Evolutionary conservation across 2,329 filamentous ascomycete species (phyloP).

Genomic region (Diplodia intermedia): DNA sequence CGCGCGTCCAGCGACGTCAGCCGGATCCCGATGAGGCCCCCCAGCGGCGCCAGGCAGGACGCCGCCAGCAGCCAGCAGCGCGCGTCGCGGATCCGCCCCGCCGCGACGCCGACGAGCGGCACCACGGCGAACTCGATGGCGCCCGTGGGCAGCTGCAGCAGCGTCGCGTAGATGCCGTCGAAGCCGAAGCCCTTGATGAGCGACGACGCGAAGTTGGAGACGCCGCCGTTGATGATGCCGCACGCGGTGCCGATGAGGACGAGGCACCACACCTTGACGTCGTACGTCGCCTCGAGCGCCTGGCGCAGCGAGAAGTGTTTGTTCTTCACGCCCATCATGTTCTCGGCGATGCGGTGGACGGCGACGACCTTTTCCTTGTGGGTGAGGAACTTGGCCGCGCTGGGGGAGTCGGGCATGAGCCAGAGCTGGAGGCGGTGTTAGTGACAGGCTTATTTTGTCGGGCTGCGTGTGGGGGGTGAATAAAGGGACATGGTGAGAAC

Average conservation of each 20-base stretch:
- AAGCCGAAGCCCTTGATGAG: conserved; percentile 56
- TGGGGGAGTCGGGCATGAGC: conserved; percentile 49
- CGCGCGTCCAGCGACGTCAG: conserved; percentile 56
- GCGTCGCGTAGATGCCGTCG: conserved; percentile 50
- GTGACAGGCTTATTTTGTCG: no score
- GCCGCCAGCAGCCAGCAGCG: conserved; percentile 46
- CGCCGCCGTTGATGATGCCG: conserved; percentile 59
- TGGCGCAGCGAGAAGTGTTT: conserved; percentile 47
- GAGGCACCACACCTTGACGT: conserved; percentile 51
- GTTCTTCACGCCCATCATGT: conserved; percentile 54
- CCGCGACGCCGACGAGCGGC: conserved; percentile 45
- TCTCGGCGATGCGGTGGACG: conserved; percentile 49
- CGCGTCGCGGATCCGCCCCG: conserved; percentile 42
- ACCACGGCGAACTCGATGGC: conserved; percentile 54
- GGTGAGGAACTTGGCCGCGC: conserved; percentile 46
- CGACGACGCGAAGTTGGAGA: conserved; percentile 58
- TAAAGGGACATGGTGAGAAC: not conserved
- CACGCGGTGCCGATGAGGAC: conserved; percentile 52
- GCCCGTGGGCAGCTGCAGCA: conserved; percentile 54
- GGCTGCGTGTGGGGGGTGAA: not conserved
- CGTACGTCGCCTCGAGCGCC: conserved; percentile 50
- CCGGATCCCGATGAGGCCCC: conserved; percentile 59
- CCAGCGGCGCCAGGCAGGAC: conserved; percentile 56
- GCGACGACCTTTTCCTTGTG: conserved; percentile 51
- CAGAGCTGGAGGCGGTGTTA: conserved; percentile 35